A percentile compares a stretch with the other conserved stretches of the same genome.
Evolutionary conservation across 2,329 filamentous ascomycete species (phyloP).

Genomic region (Bipolaris bicolor): DNA sequence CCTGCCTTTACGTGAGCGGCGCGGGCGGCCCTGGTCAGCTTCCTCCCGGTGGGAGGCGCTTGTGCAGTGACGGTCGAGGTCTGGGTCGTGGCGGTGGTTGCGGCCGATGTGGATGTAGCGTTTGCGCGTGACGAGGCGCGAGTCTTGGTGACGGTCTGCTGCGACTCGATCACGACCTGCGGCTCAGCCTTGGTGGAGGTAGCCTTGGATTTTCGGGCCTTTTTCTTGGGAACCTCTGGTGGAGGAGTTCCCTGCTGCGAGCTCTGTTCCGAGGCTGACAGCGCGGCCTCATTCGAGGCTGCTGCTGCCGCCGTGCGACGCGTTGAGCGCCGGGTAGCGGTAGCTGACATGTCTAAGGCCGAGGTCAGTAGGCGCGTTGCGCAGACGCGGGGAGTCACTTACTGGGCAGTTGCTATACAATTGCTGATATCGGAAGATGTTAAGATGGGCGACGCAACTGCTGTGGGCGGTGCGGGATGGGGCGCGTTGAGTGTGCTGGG

Average conservation of each 20-base stretch:
- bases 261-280: constrained; percentile 8
- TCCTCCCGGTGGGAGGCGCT: constrained; percentile 11
- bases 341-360: constrained; percentile 20
- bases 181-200: constrained; percentile 17
- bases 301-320: constrained; percentile 23
- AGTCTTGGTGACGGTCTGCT: constrained; percentile 12
- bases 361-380: constrained; percentile 22
- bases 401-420: constrained; percentile 16
- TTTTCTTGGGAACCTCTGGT: constrained; percentile 18
- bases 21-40: constrained; percentile 22
- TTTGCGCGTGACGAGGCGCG: constrained; percentile 20
- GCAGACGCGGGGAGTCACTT: constrained; percentile 16
- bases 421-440: constrained; percentile 8
- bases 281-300: constrained; percentile 19
- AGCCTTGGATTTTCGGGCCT: constrained; percentile 19
- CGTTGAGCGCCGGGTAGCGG: constrained; percentile 23
- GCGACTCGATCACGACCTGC: constrained; percentile 14
- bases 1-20: constrained; percentile 18
- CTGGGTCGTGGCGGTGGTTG: constrained; percentile 16
- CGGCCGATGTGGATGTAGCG: constrained; percentile 7
- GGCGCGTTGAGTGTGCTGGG: constrained; percentile 8
- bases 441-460: constrained; percentile 12
- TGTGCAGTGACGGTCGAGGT: not conserved
- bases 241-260: constrained; percentile 12
- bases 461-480: constrained; percentile 2